Evolutionary conservation across 2,329 filamentous ascomycete species (phyloP).

Genomic region (Phoma sp.): DNA sequence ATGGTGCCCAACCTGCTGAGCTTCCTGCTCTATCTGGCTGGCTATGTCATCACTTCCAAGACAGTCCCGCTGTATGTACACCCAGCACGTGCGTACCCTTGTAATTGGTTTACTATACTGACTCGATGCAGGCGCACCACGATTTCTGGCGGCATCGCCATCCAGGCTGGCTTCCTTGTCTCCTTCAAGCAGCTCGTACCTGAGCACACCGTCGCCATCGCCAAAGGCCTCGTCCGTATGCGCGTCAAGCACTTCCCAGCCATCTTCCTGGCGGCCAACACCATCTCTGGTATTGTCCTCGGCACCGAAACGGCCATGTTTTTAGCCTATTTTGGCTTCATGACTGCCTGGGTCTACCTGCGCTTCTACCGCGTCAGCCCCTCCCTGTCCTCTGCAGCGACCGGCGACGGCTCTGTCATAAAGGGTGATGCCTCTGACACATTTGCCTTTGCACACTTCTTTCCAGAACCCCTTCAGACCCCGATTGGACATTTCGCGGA

Average conservation of each 20-base stretch:
- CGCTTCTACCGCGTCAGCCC: slow-evolving; percentile 86
- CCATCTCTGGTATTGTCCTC: slow-evolving; percentile 67
- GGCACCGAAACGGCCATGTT: slow-evolving; percentile 79
- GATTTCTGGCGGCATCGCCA: slow-evolving; percentile 84
- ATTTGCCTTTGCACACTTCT: slow-evolving; percentile 95
- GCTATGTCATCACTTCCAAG: slow-evolving; percentile 72
- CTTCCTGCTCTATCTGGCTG: slow-evolving; percentile 74
- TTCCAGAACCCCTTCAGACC: slow-evolving; percentile 83
- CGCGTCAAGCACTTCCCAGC: slow-evolving; percentile 82
- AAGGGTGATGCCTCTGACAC: slow-evolving; percentile 94
- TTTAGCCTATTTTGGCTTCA: slow-evolving; percentile 79
- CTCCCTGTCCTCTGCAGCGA: slow-evolving; percentile 61
- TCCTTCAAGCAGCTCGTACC: slow-evolving; percentile 97
- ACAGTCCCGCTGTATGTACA: slow-evolving; percentile 70
- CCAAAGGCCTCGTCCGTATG: slow-evolving; percentile 85
- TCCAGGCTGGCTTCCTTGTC: slow-evolving; percentile 93
- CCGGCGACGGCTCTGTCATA: slow-evolving; percentile 61
- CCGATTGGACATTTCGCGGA: slow-evolving; percentile 76
- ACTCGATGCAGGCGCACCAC: slow-evolving; percentile 67
- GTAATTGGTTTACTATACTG: neutral
- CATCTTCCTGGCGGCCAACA: slow-evolving; percentile 75
- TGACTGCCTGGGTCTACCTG: slow-evolving; percentile 92
- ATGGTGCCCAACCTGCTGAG: slow-evolving; percentile 80
- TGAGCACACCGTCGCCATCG: slow-evolving; percentile 93
- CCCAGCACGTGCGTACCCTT: neutral